A percentile compares a stretch with the other conserved stretches of the same genome.
Evolutionary conservation across 352 stramenopile species (phyloP).

Genomic region (Blastocystis sp.): DNA sequence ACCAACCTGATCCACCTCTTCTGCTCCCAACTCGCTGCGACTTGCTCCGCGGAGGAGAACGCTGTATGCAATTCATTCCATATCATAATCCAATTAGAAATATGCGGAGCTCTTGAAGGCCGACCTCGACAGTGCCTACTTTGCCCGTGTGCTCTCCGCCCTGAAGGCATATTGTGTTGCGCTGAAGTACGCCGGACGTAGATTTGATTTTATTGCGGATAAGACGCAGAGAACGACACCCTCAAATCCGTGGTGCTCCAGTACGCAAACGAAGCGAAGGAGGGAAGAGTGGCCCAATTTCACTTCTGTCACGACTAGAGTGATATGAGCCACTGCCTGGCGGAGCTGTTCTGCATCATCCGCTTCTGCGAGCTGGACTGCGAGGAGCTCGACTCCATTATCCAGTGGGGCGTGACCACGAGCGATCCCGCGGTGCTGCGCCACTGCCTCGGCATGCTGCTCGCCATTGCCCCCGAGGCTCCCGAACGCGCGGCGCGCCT

Average conservation of each 20-base stretch:
- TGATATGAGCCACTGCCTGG: neutral
- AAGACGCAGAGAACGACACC: conserved; percentile 12
- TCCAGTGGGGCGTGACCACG: conserved; percentile 28
- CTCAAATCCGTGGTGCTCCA: conserved; percentile 10
- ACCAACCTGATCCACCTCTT: conserved; percentile 50
- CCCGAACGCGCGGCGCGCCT: neutral
- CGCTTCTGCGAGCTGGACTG: conserved; percentile 38
- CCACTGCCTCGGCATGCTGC: conserved; percentile 50
- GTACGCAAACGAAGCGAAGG: conserved; percentile 14
- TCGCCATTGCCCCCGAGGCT: neutral
- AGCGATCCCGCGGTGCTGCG: neutral
- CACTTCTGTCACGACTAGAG: neutral
- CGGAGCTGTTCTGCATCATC: conserved; percentile 51
- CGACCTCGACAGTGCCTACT: neutral
- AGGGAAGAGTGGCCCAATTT: neutral
- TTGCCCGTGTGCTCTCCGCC: conserved; percentile 20
- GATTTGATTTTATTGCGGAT: neutral
- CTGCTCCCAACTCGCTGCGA: neutral
- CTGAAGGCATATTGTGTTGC: conserved; percentile 39
- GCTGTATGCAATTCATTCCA: neutral
- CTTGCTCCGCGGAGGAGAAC: neutral
- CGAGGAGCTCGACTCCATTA: conserved; percentile 25
- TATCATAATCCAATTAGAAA: neutral
- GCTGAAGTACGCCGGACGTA: conserved; percentile 19
- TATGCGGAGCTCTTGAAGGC: neutral